A percentile compares a stretch with the other conserved stretches of the same genome.
Conservation (phyloP, 1,139 yeast species). For the Scheffersomyces quercinus region DNA sequence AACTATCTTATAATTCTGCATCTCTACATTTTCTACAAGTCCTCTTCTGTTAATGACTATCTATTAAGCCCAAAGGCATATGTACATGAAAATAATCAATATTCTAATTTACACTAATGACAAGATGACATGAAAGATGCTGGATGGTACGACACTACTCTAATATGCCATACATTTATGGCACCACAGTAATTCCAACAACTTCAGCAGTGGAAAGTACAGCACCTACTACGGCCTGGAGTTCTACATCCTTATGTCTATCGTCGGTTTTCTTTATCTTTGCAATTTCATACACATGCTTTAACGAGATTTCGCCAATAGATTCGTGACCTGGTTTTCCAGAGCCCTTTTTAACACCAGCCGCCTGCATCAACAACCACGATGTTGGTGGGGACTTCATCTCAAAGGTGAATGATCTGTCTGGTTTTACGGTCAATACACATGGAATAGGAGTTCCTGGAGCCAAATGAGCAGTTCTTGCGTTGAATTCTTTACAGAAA, state of each 20-base stretch:
- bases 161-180: conserved; percentile 34
- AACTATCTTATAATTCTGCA: no score
- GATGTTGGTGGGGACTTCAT: conserved; percentile 92
- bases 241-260: conserved; percentile 67
- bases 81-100: no score
- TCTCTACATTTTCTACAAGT: no score
- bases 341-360: conserved; percentile 82
- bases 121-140: no score
- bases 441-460: conserved; percentile 94
- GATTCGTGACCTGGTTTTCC: conserved; percentile 47
- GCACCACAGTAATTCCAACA: conserved; percentile 81
- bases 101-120: no score
- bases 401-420: conserved; percentile 82
- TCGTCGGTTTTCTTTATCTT: conserved; percentile 88
- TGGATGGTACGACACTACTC: no score
- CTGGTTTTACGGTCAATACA: conserved; percentile 83
- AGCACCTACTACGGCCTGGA: conserved; percentile 79
- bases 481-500: conserved; percentile 97
- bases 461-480: conserved; percentile 83
- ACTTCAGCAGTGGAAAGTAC: conserved; percentile 85
- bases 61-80: no score
- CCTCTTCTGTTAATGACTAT: no score
- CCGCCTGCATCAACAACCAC: conserved; percentile 80
- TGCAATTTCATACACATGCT: conserved; percentile 93
- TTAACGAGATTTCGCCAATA: conserved; percentile 76